A percentile compares a stretch with the other conserved stretches of the same genome.
These are phyloP conservation scores for Penicillium angulare DNA, from an alignment of 495 filamentous ascomycete genomes.

Conservation along the genomic window DNA sequence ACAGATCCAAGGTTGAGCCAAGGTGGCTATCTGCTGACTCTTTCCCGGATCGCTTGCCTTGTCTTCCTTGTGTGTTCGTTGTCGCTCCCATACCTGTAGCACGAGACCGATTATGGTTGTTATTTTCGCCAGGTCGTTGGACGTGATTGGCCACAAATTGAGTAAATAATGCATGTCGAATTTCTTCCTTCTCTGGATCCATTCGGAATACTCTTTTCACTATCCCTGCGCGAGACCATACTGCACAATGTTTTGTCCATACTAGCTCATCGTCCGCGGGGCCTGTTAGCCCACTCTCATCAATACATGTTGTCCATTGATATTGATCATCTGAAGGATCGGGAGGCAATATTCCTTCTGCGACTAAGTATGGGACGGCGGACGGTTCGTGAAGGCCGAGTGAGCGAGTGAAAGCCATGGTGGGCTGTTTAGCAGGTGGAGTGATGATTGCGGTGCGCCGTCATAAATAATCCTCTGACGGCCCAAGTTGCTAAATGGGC, in stretches of 20 bases:
- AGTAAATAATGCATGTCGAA: constrained; percentile 81
- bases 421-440: constrained; percentile 26
- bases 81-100: background rate
- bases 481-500: constrained; percentile 7
- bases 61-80: constrained; percentile 14
- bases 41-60: constrained; percentile 14
- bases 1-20: constrained; percentile 22
- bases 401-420: constrained; percentile 84
- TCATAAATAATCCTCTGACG: constrained; percentile 19
- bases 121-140: constrained; percentile 15
- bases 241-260: constrained; percentile 75
- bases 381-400: constrained; percentile 85
- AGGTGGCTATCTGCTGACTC: constrained; percentile 13
- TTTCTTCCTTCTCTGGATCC: constrained; percentile 78
- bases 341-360: constrained; percentile 71
- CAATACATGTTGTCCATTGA: constrained; percentile 61
- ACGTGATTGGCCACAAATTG: constrained; percentile 61
- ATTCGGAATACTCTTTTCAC: constrained; percentile 86
- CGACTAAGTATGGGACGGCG: constrained; percentile 76
- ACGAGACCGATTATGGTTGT: background rate
- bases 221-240: constrained; percentile 86
- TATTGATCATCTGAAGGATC: constrained; percentile 68
- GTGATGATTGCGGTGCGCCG: constrained; percentile 20
- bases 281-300: constrained; percentile 39
- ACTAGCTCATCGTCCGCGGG: constrained; percentile 78